Evolutionary conservation across 2,329 filamentous ascomycete genomes (phyloP).

Genomic region (Tricladium varicosporioides): DNA sequence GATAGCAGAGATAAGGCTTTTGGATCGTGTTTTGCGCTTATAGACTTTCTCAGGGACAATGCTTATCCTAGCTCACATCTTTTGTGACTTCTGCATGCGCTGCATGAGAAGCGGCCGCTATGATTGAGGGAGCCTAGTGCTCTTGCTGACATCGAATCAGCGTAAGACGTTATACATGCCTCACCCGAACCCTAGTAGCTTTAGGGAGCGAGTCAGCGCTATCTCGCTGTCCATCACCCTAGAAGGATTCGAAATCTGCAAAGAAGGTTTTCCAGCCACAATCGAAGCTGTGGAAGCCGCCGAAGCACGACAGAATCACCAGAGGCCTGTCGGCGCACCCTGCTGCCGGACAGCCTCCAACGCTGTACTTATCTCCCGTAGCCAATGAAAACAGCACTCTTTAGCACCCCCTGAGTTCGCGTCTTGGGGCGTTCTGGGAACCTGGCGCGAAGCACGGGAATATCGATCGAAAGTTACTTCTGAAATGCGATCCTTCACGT

Average conservation of each 20-base stretch:
- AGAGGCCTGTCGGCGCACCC: slow-evolving; percentile 11
- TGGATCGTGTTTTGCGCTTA: no score
- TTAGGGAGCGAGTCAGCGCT: slow-evolving; percentile 3
- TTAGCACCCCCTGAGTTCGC: slow-evolving; percentile 17
- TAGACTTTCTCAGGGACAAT: background rate
- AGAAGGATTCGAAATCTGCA: slow-evolving; percentile 27
- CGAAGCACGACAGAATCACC: slow-evolving; percentile 18
- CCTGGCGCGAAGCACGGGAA: background rate
- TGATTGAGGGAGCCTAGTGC: no score
- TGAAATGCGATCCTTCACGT: no score
- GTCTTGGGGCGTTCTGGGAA: slow-evolving; percentile 6
- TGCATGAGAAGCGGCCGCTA: no score
- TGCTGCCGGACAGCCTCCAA: slow-evolving; percentile 13
- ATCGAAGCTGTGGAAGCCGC: slow-evolving; percentile 19
- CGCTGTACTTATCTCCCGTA: slow-evolving; percentile 6
- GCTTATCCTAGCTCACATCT: background rate
- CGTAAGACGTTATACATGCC: no score
- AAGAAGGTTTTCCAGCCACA: slow-evolving; percentile 24
- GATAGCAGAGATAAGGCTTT: no score
- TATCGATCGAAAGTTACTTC: no score
- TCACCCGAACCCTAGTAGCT: background rate
- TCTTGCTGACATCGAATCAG: no score
- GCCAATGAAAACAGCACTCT: slow-evolving; percentile 6
- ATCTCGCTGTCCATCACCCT: slow-evolving; percentile 11
- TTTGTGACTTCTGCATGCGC: no score